These are phyloP conservation scores for Phytophthora vignae DNA, from an alignment of 352 stramenopile genomes.

Conservation along the genomic window DNA sequence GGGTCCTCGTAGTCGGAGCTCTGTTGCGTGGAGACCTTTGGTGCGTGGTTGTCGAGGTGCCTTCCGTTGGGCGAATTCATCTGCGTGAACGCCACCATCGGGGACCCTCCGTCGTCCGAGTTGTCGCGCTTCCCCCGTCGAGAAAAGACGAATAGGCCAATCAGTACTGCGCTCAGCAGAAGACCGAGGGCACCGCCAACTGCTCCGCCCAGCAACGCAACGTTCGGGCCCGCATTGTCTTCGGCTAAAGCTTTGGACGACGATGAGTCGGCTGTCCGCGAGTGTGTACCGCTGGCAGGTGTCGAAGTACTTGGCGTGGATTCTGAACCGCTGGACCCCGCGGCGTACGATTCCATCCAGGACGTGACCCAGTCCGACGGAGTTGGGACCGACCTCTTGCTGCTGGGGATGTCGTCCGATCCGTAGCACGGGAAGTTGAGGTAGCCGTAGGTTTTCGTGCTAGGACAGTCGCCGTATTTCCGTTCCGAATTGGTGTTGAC, in stretches of 20 bases:
- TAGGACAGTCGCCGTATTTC: conserved; percentile 25
- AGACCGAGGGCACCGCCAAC: conserved; percentile 24
- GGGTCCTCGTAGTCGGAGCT: conserved; percentile 24
- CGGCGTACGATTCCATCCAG: conserved; percentile 24
- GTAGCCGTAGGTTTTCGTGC: conserved; percentile 23
- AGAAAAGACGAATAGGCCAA: conserved; percentile 16
- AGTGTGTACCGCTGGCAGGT: not conserved
- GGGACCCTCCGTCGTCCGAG: conserved; percentile 10
- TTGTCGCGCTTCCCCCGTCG: conserved; percentile 14
- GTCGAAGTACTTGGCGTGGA: conserved; percentile 7
- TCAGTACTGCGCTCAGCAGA: conserved; percentile 23
- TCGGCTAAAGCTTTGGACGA: not conserved
- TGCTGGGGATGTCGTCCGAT: conserved; percentile 4
- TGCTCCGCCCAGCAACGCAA: conserved; percentile 21
- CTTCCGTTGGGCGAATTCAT: conserved; percentile 14
- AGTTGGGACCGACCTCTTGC: conserved; percentile 13
- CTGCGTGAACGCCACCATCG: conserved; percentile 12
- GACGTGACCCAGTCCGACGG: conserved; percentile 36
- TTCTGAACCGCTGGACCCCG: not conserved
- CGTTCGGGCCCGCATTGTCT: conserved; percentile 5
- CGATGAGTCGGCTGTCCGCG: not conserved
- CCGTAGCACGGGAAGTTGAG: conserved; percentile 42
- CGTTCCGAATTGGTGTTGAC: conserved; percentile 14
- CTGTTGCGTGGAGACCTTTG: conserved; percentile 21
- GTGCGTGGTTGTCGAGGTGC: conserved; percentile 1